Evolutionary conservation across 2,329 filamentous ascomycete species (phyloP).

Genomic region (Apiospora phragmitis): DNA sequence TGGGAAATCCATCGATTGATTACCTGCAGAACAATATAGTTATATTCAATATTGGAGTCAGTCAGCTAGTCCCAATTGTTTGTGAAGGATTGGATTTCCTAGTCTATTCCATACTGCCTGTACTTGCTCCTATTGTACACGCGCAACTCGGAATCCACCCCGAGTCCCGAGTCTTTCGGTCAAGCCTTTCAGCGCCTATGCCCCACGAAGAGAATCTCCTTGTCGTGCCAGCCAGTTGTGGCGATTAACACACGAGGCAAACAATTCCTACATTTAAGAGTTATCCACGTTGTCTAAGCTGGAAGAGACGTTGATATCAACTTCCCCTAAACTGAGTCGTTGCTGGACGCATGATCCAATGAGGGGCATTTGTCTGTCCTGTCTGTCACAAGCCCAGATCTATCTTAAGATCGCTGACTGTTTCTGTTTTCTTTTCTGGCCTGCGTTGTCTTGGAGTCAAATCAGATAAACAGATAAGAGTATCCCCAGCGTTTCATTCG

Average conservation of each 20-base stretch:
- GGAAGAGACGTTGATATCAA: background rate
- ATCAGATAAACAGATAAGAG: background rate
- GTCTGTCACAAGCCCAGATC: background rate
- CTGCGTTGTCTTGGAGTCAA: background rate
- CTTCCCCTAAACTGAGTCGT: background rate
- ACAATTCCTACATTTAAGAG: background rate
- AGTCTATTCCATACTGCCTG: background rate
- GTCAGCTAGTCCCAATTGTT: background rate
- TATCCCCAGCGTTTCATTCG: background rate
- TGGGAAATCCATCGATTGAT: background rate
- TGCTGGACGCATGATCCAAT: background rate
- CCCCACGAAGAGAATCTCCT: background rate
- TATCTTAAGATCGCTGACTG: background rate
- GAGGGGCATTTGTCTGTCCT: background rate
- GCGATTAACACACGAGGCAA: background rate
- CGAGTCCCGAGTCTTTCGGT: background rate
- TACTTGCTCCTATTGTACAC: background rate
- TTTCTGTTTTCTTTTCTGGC: background rate
- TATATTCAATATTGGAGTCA: background rate
- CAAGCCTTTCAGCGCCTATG: background rate
- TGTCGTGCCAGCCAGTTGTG: background rate
- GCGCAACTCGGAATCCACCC: background rate
- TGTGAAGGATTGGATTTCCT: background rate
- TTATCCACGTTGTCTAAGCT: background rate
- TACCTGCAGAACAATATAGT: background rate